Percentiles rank a stretch among this genome's conserved stretches.
phyloP scores from a whole-genome alignment of 768 basidiomycete genomes.

The Lyophyllum decastes region DNA sequence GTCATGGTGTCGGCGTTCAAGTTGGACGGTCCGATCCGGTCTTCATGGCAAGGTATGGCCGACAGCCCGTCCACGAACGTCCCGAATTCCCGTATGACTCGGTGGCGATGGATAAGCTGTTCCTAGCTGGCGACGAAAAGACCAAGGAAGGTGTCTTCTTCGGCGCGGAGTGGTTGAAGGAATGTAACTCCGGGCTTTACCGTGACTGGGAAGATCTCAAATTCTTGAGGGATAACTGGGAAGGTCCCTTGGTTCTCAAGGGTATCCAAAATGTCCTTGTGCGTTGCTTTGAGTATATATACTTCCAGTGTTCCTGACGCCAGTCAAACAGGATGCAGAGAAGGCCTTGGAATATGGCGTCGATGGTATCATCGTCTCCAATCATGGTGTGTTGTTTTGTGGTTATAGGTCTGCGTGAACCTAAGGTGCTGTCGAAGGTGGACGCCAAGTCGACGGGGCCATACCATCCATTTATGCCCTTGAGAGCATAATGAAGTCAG shows the following conservation, averaged over 20 bases:
- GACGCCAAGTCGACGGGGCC: constrained; percentile 78
- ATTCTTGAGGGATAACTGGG: constrained; percentile 73
- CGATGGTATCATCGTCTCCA: constrained; percentile 79
- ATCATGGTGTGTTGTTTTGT: constrained; percentile 56
- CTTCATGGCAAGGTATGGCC: constrained; percentile 64
- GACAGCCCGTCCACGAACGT: constrained; percentile 43
- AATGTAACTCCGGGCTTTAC: constrained; percentile 63
- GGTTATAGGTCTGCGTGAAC: neutral
- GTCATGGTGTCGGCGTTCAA: constrained; percentile 64
- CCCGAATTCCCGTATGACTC: constrained; percentile 64
- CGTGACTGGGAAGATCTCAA: constrained; percentile 72
- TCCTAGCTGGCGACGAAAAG: constrained; percentile 48
- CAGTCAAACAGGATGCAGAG: constrained; percentile 57
- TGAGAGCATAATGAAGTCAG: constrained; percentile 64
- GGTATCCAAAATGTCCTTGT: constrained; percentile 71
- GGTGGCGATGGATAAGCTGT: constrained; percentile 40
- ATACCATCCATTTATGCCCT: constrained; percentile 75
- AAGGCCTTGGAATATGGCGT: constrained; percentile 63
- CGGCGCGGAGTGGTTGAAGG: constrained; percentile 63
- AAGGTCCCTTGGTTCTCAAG: constrained; percentile 76
- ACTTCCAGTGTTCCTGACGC: neutral
- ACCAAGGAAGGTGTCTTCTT: constrained; percentile 41
- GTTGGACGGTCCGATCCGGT: constrained; percentile 75
- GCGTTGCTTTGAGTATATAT: constrained; percentile 17
- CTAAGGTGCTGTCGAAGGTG: constrained; percentile 40